Conservation (phyloP, 805 yeast genomes). For the Jamesozyma gamospora region DNA sequence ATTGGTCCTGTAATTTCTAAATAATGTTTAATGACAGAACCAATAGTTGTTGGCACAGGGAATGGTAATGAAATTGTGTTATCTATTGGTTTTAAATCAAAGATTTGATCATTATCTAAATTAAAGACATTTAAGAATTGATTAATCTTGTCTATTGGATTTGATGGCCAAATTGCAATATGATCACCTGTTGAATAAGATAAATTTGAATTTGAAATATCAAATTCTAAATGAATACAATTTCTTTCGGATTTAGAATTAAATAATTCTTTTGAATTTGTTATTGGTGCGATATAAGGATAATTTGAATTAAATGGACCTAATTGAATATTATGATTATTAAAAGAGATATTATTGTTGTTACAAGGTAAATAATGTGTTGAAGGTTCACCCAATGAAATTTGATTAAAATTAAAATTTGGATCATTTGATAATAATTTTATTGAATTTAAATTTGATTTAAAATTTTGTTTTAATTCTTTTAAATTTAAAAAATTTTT, state of each 20-base stretch:
- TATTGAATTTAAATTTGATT: slow-evolving; percentile 32
- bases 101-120: slow-evolving; percentile 43
- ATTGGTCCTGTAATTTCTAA: slow-evolving; percentile 88
- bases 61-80: slow-evolving; percentile 53
- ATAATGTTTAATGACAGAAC: slow-evolving; percentile 73
- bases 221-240: slow-evolving; percentile 88
- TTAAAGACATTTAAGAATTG: slow-evolving; percentile 56
- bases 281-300: slow-evolving; percentile 71
- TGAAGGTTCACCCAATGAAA: slow-evolving; percentile 78
- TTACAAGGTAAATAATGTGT: slow-evolving; percentile 38
- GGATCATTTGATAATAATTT: too few relatives aligned
- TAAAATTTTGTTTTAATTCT: slow-evolving; percentile 57
- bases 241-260: slow-evolving; percentile 48
- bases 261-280: slow-evolving; percentile 60
- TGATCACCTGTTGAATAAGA: slow-evolving; percentile 94
- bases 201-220: slow-evolving; percentile 59
- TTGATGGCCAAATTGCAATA: slow-evolving; percentile 89
- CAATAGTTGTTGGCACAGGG: slow-evolving; percentile 82
- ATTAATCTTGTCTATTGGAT: slow-evolving; percentile 65
- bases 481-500: slow-evolving; percentile 54
- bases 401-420: too few relatives aligned
- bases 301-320: slow-evolving; percentile 77
- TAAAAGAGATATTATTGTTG: too few relatives aligned
- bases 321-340: slow-evolving; percentile 30
- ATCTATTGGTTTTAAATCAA: slow-evolving; percentile 62